Percentiles rank a stretch among this genome's conserved stretches.
Evolutionary conservation across 2,329 filamentous ascomycete genomes (phyloP).

Genomic region (Diaporthe capsici): DNA sequence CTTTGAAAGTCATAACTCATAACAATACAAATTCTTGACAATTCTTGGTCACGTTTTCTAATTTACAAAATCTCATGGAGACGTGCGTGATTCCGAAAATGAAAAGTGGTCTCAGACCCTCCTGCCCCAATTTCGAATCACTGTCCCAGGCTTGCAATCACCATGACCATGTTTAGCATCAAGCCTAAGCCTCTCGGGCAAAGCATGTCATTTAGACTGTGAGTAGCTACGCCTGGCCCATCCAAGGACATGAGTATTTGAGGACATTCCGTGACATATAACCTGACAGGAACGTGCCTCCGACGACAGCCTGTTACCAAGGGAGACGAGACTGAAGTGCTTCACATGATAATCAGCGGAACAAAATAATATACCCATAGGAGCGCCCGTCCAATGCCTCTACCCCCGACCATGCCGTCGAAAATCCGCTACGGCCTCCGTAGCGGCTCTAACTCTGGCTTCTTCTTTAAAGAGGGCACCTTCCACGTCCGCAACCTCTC

Average conservation of each 20-base stretch:
- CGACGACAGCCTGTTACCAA: background rate
- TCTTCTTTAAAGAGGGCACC: conserved; percentile 66
- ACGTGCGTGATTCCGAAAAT: too few species aligned
- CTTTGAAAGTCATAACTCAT: background rate
- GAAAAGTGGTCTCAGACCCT: background rate
- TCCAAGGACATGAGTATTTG: too few species aligned
- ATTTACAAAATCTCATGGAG: background rate
- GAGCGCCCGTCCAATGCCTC: too few species aligned
- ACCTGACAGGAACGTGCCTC: background rate
- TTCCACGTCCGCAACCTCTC: conserved; percentile 59
- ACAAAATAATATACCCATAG: background rate
- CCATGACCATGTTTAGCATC: too few species aligned
- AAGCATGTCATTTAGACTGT: too few species aligned
- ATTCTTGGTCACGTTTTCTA: background rate
- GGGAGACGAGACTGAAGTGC: background rate
- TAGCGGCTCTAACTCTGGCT: conserved; percentile 69
- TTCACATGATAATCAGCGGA: too few species aligned
- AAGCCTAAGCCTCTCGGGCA: too few species aligned
- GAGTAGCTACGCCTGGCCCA: too few species aligned
- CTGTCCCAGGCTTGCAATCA: too few species aligned
- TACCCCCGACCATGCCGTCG: background rate
- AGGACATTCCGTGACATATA: background rate
- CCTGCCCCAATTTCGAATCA: too few species aligned
- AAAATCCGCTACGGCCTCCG: conserved; percentile 57
- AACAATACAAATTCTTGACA: background rate